Conservation (phyloP, 2,329 filamentous ascomycete species). For the Talaromyces sp. region DNA sequence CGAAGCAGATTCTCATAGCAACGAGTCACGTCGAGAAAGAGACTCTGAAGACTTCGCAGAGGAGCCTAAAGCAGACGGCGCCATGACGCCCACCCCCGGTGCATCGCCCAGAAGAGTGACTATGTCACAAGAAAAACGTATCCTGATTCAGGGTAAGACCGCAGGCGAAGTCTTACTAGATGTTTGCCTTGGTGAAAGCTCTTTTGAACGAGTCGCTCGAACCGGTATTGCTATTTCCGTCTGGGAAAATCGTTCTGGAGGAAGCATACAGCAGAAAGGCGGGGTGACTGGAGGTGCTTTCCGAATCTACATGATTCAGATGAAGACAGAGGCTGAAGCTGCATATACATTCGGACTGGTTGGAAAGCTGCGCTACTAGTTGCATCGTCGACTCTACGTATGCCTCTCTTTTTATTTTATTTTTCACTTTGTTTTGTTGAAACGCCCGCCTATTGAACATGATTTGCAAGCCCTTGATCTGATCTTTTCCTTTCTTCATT, state of each 20-base stretch:
- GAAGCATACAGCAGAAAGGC: slow-evolving; percentile 53
- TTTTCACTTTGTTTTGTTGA: not conserved
- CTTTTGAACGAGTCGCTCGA: slow-evolving; percentile 77
- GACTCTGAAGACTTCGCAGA: slow-evolving; percentile 4
- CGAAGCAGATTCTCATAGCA: slow-evolving; percentile 28
- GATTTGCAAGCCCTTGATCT: not conserved
- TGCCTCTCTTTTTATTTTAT: not conserved
- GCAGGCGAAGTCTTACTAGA: slow-evolving; percentile 68
- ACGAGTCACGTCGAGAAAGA: not conserved
- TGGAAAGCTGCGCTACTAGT: slow-evolving; percentile 50
- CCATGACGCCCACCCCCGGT: slow-evolving; percentile 21
- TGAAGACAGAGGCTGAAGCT: slow-evolving; percentile 52
- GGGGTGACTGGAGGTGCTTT: slow-evolving; percentile 58
- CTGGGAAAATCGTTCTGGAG: slow-evolving; percentile 70
- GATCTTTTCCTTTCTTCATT: not conserved
- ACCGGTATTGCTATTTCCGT: slow-evolving; percentile 86
- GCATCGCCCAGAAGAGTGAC: slow-evolving; percentile 49
- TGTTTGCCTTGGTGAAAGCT: slow-evolving; percentile 76
- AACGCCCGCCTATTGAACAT: slow-evolving; percentile 1
- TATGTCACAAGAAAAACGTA: slow-evolving; percentile 70
- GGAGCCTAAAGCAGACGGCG: slow-evolving; percentile 13
- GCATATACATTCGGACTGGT: slow-evolving; percentile 55
- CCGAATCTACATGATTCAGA: slow-evolving; percentile 63
- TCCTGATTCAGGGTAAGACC: slow-evolving; percentile 71
- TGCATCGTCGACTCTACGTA: not conserved